phyloP scores from a whole-genome alignment of 768 basidiomycete species.

The Leucogyrophana mollusca region DNA sequence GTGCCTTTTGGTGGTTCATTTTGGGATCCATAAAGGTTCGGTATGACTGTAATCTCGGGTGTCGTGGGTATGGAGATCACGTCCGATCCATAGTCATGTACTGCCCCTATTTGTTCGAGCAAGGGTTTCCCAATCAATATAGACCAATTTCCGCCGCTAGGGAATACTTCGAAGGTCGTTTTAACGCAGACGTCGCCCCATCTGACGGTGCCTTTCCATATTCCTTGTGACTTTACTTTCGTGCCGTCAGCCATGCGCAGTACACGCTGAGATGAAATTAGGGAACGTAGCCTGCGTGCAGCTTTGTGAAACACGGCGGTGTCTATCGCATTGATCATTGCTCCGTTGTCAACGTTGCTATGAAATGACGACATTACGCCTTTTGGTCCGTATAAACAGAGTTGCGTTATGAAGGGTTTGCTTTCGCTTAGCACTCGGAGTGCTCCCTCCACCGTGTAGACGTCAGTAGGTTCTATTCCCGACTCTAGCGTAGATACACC shows the following conservation, averaged over 20 bases:
- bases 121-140: conserved; percentile 17
- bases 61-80: no score
- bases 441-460: no score
- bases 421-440: neutral
- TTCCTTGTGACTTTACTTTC: neutral
- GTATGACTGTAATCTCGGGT: no score
- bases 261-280: neutral
- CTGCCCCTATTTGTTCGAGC: conserved; percentile 9
- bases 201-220: conserved; percentile 6
- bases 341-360: conserved; percentile 11
- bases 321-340: conserved; percentile 16
- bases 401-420: neutral
- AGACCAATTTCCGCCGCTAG: conserved; percentile 15
- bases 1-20: no score
- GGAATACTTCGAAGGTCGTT: conserved; percentile 21
- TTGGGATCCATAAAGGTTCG: no score
- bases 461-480: no score
- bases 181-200: conserved; percentile 5
- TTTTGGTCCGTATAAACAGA: conserved; percentile 8
- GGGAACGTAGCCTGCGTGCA: neutral
- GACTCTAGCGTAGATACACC: no score
- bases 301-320: conserved; percentile 2
- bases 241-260: conserved; percentile 4
- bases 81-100: conserved; percentile 12
- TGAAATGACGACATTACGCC: conserved; percentile 11